phyloP scores from a whole-genome alignment of 768 basidiomycete genomes.

The Phylloporus rhodoxanthus region DNA sequence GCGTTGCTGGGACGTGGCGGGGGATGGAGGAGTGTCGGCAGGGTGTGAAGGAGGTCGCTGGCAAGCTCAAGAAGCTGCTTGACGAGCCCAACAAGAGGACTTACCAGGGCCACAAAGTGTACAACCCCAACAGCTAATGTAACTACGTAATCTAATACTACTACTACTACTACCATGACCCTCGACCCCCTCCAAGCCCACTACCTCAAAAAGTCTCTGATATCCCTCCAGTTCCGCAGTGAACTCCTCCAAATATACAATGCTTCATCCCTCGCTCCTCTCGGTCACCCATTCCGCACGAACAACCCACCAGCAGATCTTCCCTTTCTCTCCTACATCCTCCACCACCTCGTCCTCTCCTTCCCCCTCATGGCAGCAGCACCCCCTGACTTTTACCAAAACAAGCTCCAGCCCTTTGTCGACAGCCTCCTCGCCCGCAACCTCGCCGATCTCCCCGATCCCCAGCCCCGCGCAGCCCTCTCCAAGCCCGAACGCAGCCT shows the following conservation, averaged over 20 bases:
- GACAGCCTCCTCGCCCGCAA: conserved; percentile 77
- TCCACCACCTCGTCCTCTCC: conserved; percentile 61
- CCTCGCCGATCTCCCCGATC: conserved; percentile 63
- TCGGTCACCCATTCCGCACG: conserved; percentile 82
- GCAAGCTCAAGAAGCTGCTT: conserved; percentile 49
- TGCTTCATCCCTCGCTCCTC: conserved; percentile 70
- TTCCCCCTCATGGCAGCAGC: conserved; percentile 93
- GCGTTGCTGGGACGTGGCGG: conserved; percentile 59
- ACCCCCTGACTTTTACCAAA: conserved; percentile 86
- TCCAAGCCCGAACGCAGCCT: conserved; percentile 81
- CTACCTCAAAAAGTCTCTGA: conserved; percentile 95
- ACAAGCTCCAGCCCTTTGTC: conserved; percentile 93
- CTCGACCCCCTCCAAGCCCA: conserved; percentile 90
- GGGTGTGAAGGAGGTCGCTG: conserved; percentile 55
- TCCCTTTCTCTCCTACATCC: conserved; percentile 84
- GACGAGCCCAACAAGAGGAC: conserved; percentile 31
- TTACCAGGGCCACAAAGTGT: conserved; percentile 30
- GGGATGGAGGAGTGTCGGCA: conserved; percentile 60
- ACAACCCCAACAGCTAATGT: conserved; percentile 23
- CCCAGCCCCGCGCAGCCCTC: conserved; percentile 62
- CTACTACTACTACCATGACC: conserved; percentile 14
- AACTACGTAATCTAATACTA: conserved; percentile 13
- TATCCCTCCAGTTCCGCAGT: conserved; percentile 76
- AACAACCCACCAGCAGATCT: conserved; percentile 65
- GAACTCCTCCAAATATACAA: conserved; percentile 65